phyloP scores from a whole-genome alignment of 345 rosid genomes.

The Acer saccharum region DNA sequence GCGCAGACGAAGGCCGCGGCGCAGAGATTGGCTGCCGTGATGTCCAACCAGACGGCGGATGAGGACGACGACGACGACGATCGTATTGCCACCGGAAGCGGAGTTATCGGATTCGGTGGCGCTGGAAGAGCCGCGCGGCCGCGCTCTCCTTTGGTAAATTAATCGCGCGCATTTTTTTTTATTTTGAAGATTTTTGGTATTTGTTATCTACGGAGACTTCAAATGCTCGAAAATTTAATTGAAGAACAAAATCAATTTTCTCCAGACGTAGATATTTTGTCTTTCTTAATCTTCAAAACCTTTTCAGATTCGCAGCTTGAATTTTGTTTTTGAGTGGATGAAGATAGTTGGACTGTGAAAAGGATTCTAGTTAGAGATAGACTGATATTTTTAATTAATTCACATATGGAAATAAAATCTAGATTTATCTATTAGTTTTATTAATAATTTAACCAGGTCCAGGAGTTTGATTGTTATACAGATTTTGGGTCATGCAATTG shows the following conservation, averaged over 20 bases:
- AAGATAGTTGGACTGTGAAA: not conserved
- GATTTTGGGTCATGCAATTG: not conserved
- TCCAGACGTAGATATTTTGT: too few relatives aligned
- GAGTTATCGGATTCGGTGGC: conserved; percentile 52
- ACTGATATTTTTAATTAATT: not conserved
- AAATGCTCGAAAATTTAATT: too few relatives aligned
- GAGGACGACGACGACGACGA: conserved; percentile 56
- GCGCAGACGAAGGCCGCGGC: conserved; percentile 96
- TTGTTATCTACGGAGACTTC: not conserved
- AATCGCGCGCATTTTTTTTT: not conserved
- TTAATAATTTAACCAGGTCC: too few relatives aligned
- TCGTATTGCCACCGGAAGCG: conserved; percentile 39
- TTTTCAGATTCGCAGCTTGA: not conserved
- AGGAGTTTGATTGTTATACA: not conserved
- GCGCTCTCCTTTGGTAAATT: conserved; percentile 59
- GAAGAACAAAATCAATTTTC: too few relatives aligned
- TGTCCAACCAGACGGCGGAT: conserved; percentile 55
- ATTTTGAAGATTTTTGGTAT: too few relatives aligned
- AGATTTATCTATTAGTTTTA: too few relatives aligned
- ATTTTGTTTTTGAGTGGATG: not conserved
- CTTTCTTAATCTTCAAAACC: too few relatives aligned
- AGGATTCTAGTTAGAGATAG: not conserved
- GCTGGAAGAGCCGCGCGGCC: conserved; percentile 50
- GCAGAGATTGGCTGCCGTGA: conserved; percentile 76
- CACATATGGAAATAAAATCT: too few relatives aligned